Base-by-base conservation (phyloP, 371 early-diverging fungal genomes). In the Choanephora cucurbitarum region DNA sequence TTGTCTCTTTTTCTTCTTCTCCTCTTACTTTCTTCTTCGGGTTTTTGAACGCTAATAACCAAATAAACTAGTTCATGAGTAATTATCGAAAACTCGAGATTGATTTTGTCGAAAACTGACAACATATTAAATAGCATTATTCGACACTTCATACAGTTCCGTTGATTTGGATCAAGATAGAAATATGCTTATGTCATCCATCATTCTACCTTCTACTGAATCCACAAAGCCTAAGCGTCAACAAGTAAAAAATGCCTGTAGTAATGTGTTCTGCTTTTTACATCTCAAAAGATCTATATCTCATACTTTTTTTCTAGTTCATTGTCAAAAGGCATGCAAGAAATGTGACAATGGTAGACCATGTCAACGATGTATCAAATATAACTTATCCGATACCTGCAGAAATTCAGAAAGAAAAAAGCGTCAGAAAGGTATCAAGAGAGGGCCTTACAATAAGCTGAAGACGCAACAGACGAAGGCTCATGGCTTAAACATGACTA, bases 321-420 rank as follows among this genome's bases (percentile, higher is more conserved):
- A 91, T 52, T 93, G 93, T 59, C 87, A 91, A 67, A 83, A 84
- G 57, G 90, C 91, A 0, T 93, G 93, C 68, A 93, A 93, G 67
- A 92, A 90, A 69, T 93, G 93, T 57, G 91, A 91, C 52, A 82
- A 90, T 41, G 79, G 77, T 15, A 69, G 93, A 39, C 92, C 93
- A 0, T 93, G 92, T 64, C 61, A 72, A 55, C 83, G 93, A 15
- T 93, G 93, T 58, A 67, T 87, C 62, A 84, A 82, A 53, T 81
- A 85, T 43, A 83, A 80, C 22, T 52, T 91, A 17, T 69, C 64
- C 0, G 83, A 82, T 8, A 75, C 86, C 5, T 93, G 93, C 62
- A 72, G 77, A 0, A 81, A 89, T 62, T 90, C 90, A 6, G 73
- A 71, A 37, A 81, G 93, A 32, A 92, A 92, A 73, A 81, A 82